Percentiles rank a stretch among this genome's conserved stretches.
phyloP scores from a whole-genome alignment of 345 rosid species.

The Euphorbia peplus region DNA sequence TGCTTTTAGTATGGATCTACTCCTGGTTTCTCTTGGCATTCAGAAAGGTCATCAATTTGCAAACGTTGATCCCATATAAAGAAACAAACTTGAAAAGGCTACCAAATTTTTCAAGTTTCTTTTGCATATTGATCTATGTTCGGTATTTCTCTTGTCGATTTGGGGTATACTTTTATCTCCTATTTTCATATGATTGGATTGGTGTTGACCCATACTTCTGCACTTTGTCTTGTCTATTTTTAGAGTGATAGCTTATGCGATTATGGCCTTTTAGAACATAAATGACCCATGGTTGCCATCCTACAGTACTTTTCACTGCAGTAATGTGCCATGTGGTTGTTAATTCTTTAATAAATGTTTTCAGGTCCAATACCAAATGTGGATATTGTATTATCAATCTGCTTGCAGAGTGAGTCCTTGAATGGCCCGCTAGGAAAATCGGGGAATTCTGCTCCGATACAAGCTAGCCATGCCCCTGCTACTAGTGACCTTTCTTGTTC shows the following conservation, averaged over 20 bases:
- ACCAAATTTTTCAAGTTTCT: conserved; percentile 1
- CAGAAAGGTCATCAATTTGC: background rate
- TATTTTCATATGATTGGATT: background rate
- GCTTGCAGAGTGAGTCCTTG: conserved; percentile 74
- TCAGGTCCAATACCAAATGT: conserved; percentile 78
- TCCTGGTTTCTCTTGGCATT: background rate
- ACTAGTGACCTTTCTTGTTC: conserved; percentile 68
- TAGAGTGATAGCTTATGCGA: background rate
- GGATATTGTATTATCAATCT: conserved; percentile 77
- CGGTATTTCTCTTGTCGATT: background rate
- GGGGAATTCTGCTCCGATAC: conserved; percentile 29
- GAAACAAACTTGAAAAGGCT: background rate
- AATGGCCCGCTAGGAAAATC: conserved; percentile 42
- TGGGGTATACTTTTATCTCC: background rate
- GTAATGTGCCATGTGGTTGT: background rate
- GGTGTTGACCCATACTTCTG: background rate
- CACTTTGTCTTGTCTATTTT: background rate
- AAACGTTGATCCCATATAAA: background rate
- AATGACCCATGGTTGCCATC: background rate
- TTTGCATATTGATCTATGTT: background rate
- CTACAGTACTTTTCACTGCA: background rate
- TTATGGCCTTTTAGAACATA: background rate
- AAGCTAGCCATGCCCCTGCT: conserved; percentile 45
- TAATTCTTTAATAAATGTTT: conserved; percentile 11
- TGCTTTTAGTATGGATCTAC: too few species aligned